These are phyloP conservation scores for Fusarium albosuccineum DNA, from an alignment of 2,329 filamentous ascomycete genomes.

Conservation along the genomic window DNA sequence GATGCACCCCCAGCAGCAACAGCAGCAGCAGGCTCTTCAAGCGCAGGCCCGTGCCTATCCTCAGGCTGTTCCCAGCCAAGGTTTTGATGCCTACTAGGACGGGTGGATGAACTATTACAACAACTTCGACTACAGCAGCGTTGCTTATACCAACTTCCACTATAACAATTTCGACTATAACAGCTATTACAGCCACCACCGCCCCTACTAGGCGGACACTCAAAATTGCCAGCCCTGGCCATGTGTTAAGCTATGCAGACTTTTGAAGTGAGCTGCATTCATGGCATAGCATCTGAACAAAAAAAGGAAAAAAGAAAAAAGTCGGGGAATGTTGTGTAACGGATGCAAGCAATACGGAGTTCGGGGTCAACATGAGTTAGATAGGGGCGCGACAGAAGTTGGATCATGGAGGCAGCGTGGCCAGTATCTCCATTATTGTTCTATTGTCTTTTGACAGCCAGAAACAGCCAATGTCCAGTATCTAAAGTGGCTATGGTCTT, in stretches of 20 bases:
- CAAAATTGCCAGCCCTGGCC: conserved; percentile 16
- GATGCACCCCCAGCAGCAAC: conserved; percentile 64
- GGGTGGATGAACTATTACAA: not conserved
- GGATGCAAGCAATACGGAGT: conserved; percentile 41
- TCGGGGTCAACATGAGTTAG: conserved; percentile 41
- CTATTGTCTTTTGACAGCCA: conserved; percentile 11
- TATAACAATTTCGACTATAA: no score
- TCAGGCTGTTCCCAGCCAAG: conserved; percentile 55
- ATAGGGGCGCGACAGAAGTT: conserved; percentile 35
- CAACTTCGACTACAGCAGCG: no score
- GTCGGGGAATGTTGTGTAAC: conserved; percentile 24
- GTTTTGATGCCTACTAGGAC: conserved; percentile 54
- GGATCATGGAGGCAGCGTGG: conserved; percentile 30
- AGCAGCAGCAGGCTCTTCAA: conserved; percentile 56
- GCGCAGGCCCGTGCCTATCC: conserved; percentile 57
- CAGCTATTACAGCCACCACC: no score
- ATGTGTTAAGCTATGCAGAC: not conserved
- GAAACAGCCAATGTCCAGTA: conserved; percentile 36
- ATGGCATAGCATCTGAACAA: not conserved
- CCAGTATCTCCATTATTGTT: conserved; percentile 18
- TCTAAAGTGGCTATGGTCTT: conserved; percentile 17
- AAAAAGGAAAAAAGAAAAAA: conserved; percentile 8
- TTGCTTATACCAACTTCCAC: no score
- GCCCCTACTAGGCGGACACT: not conserved
- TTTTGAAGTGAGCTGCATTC: conserved; percentile 20